A percentile compares a stretch with the other conserved stretches of the same genome.
Conservation (phyloP, 495 filamentous ascomycete species). For the Bombardia bombarda region DNA sequence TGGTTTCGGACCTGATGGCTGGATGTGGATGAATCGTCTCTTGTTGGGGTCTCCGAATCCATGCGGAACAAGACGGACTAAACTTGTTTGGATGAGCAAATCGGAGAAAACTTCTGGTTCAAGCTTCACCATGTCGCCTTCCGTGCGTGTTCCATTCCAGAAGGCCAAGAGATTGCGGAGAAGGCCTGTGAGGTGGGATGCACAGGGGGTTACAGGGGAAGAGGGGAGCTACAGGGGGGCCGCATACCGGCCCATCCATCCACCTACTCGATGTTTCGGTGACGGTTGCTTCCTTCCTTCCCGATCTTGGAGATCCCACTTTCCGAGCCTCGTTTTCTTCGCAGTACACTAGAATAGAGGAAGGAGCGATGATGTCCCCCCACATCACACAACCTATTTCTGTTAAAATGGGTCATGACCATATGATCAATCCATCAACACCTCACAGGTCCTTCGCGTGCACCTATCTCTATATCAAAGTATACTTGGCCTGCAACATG, state of each 20-base stretch:
- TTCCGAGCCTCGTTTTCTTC: neutral
- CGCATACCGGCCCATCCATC: neutral
- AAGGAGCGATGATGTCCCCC: no score
- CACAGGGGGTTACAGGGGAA: no score
- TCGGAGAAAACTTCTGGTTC: constrained; percentile 14
- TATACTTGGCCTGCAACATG: no score
- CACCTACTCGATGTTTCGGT: neutral
- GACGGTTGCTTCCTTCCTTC: constrained; percentile 6
- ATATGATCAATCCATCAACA: no score
- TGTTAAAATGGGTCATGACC: no score
- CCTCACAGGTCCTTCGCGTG: no score
- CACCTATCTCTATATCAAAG: no score
- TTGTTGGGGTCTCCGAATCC: neutral
- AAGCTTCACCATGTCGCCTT: neutral
- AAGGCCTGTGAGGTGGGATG: neutral
- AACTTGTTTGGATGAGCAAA: constrained; percentile 3
- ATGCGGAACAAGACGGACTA: neutral
- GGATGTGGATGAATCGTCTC: neutral
- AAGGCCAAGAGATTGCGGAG: neutral
- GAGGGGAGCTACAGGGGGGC: no score
- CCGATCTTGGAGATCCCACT: neutral
- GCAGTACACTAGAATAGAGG: no score
- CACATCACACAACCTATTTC: no score
- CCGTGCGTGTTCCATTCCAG: neutral
- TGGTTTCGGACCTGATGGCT: neutral